A percentile compares a stretch with the other conserved stretches of the same genome.
Conservation (phyloP, 257 asterid species). For the Nemophila menziesii region DNA sequence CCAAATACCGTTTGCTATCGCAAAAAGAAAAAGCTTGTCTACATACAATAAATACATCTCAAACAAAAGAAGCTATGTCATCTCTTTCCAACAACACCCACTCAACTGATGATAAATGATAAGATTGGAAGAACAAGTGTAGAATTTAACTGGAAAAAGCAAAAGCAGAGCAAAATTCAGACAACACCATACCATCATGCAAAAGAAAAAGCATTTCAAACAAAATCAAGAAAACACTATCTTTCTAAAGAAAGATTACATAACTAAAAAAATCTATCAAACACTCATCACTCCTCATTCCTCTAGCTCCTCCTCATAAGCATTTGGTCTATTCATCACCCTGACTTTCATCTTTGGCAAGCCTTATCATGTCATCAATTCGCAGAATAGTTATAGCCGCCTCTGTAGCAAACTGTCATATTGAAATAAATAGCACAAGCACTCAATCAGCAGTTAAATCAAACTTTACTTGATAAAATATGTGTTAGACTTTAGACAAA, state of each 20-base stretch:
- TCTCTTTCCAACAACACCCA: too few relatives aligned
- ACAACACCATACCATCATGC: too few relatives aligned
- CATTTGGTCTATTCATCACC: too few relatives aligned
- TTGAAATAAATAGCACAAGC: neutral
- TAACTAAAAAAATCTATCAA: neutral
- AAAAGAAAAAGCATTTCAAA: neutral
- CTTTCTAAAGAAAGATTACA: neutral
- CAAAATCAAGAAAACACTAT: neutral
- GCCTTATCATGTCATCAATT: slow-evolving; percentile 93
- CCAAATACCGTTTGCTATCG: too few relatives aligned
- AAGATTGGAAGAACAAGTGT: too few relatives aligned
- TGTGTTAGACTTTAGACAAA: neutral
- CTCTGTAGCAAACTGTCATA: slow-evolving; percentile 99
- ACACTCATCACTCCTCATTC: neutral
- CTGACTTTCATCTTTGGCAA: slow-evolving; percentile 74
- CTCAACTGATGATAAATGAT: too few relatives aligned
- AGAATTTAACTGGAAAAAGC: too few relatives aligned
- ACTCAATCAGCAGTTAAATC: neutral
- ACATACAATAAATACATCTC: too few relatives aligned
- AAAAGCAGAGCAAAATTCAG: too few relatives aligned
- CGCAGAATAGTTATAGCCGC: slow-evolving; percentile 98
- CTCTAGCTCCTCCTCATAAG: slow-evolving; percentile 22
- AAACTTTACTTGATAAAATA: neutral
- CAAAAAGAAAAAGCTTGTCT: too few relatives aligned
- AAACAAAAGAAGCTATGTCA: too few relatives aligned